Evolutionary conservation across 169 alveolate genomes (phyloP), one percentile per base, ranked within the genome.

Genomic region (Eimeria zaria): DNA sequence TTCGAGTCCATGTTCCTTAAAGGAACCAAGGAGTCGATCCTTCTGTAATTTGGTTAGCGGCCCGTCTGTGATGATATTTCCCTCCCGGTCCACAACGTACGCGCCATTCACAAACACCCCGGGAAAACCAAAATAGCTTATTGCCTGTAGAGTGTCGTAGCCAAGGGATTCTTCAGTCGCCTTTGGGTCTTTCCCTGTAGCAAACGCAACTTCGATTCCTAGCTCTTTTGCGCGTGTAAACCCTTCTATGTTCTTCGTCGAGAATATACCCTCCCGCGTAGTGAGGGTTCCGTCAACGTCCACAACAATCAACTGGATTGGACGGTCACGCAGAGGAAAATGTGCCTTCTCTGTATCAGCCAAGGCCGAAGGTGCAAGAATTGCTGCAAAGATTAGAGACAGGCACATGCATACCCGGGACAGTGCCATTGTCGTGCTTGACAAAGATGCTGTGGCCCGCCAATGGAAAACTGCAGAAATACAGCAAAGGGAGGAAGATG

Each of bases 61-160:
- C 2, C 83, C 94, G 30, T 87, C 94, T n/a, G 36, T 27, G 60
- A 87, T 36, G 20, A 87, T 51, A 33, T 39, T 8, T 46, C 94
- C 84, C 44, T 87, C 53, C 33, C 46, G 41, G 62, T 64, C 81
- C 80, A 87, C 83, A 22, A 87, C 94, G 53, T 62, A 87, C 20
- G 94, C 94, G 80, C 94, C 94, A 74, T 87, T 87, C 64, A 87
- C 71, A 51, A 60, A 87, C 62, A 87, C 83, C 16, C 94, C 94
- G 22, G 94, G 94, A 58, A 53, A 84, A 24, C 91, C 91, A 41
- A 62, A 33, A n/a, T 84, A 84, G 78, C 39, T 78, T 8, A 51
- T 55, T 36, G 20, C 74, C 83, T 64, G 8, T 24, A 87, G 71
- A n/a, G 81, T 74, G 30, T 62, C 53, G 33, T 27, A 44, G 51